These are phyloP conservation scores for Exophiala sp. DNA, from an alignment of 2,329 filamentous ascomycete species.

Conservation along the genomic window DNA sequence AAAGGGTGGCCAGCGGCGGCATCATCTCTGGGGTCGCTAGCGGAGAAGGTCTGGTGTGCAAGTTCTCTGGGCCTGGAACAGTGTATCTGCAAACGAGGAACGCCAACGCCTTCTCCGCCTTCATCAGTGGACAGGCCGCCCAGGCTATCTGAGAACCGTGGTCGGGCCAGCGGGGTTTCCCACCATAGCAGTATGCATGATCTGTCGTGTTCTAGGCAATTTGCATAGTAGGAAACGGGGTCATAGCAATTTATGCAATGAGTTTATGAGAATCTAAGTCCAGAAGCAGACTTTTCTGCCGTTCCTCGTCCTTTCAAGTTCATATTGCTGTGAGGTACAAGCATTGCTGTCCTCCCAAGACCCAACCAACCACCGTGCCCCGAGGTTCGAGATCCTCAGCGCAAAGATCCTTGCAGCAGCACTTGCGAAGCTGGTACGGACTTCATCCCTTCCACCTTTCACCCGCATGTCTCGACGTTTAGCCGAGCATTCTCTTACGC, in stretches of 20 bases:
- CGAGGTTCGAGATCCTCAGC: neutral
- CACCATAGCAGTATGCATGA: no score
- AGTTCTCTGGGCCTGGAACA: conserved; percentile 83
- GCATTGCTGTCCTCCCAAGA: neutral
- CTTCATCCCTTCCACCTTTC: neutral
- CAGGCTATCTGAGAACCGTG: conserved; percentile 8
- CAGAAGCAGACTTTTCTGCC: neutral
- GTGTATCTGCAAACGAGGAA: conserved; percentile 93
- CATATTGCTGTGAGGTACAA: neutral
- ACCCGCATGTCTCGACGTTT: conserved; percentile 33
- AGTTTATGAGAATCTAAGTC: no score
- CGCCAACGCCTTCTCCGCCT: conserved; percentile 55
- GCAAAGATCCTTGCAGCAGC: neutral
- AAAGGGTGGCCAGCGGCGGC: conserved; percentile 83
- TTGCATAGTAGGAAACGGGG: no score
- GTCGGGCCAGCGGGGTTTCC: neutral
- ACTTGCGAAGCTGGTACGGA: neutral
- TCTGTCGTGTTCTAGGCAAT: no score
- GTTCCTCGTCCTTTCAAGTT: neutral
- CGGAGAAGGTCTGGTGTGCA: conserved; percentile 86
- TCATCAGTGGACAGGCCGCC: conserved; percentile 14
- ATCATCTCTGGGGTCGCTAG: conserved; percentile 81
- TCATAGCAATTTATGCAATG: no score
- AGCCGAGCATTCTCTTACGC: conserved; percentile 89
- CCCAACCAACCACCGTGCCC: neutral